Evolutionary conservation across 352 stramenopile genomes (phyloP), one percentile per base, ranked within the genome.

Genomic region (Phytophthora fragariaefolia): DNA sequence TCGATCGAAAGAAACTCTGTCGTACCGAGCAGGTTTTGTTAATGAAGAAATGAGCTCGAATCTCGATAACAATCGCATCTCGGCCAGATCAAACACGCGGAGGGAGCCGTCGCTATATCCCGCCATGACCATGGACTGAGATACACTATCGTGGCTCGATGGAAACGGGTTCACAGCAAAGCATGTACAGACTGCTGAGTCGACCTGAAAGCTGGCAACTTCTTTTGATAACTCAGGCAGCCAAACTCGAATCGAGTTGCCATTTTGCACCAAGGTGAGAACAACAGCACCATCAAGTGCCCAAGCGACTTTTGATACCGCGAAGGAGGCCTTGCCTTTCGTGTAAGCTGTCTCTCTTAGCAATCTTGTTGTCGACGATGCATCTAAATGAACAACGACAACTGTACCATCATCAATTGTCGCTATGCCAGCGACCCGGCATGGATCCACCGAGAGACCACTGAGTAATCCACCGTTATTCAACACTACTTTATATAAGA

Each of bases 61-160:
- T 8, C 82, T 72, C 0, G 72, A 72, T 4, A 90, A 20, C 7
- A 89, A 40, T 2, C 45, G 63, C 58, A 87, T 82, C 13, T 75
- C 58, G 6, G 51, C 56, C 12, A 92, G 34, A 67, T 92, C 68
- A 50, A 91, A 83, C 1, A 90, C 46, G 0, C 84, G 75, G 10
- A 92, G 18, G 4, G 68, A 78, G 9, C 76, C 70, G 53, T 92
- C 79, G 15, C 70, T 66, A 26, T 87, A 90, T 9, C 71, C 79
- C 28, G 73, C 76, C 54, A 89, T 60, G 4, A 86, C 38, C 22
- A 77, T 62, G 2, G 76, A 73, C 18, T 65, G 58, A 9, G 43
- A 20, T 32, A 56, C 26, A 13, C 51, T 32, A 23, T 61, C 56
- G 8, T 38, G 18, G n/a, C 50, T 55, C 8, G 26, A 40, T 20